phyloP scores from a whole-genome alignment of 2,329 filamentous ascomycete genomes.

The Alternaria infectoria region DNA sequence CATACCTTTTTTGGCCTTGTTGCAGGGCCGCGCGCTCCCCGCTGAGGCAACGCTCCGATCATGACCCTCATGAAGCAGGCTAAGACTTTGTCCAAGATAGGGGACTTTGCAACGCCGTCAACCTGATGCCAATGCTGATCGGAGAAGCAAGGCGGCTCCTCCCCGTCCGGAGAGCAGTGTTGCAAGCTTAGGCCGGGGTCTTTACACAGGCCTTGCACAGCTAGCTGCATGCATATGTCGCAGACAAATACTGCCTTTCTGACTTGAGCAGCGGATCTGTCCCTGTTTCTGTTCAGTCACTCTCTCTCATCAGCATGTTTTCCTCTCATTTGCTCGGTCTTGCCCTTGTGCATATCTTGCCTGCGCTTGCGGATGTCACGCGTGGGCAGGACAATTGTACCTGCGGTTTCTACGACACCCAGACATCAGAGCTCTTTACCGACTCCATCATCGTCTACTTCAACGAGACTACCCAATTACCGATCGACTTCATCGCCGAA shows the following conservation, averaged over 20 bases:
- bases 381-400: constrained; percentile 45
- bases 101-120: constrained; percentile 3
- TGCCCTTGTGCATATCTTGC: constrained; percentile 20
- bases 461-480: constrained; percentile 53
- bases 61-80: constrained; percentile 13
- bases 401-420: constrained; percentile 55
- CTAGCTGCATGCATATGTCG: not conserved
- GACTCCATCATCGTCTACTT: constrained; percentile 59
- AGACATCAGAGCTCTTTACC: constrained; percentile 51
- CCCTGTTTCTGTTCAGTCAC: constrained; percentile 9
- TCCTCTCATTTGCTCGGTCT: constrained; percentile 12
- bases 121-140: not conserved
- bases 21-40: constrained; percentile 4
- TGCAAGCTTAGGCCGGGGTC: constrained; percentile 2
- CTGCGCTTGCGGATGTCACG: constrained; percentile 24
- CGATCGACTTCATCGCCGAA: constrained; percentile 49
- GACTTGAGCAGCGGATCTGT: constrained; percentile 5
- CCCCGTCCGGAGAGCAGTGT: constrained; percentile 7
- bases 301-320: constrained; percentile 21
- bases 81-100: constrained; percentile 6
- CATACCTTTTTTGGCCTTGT: constrained; percentile 9
- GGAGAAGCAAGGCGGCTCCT: constrained; percentile 9
- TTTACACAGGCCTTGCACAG: constrained; percentile 1
- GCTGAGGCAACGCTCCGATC: constrained; percentile 9
- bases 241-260: constrained; percentile 8